Conservation (phyloP, 352 stramenopile species). For the Globisporangium lucens region DNA sequence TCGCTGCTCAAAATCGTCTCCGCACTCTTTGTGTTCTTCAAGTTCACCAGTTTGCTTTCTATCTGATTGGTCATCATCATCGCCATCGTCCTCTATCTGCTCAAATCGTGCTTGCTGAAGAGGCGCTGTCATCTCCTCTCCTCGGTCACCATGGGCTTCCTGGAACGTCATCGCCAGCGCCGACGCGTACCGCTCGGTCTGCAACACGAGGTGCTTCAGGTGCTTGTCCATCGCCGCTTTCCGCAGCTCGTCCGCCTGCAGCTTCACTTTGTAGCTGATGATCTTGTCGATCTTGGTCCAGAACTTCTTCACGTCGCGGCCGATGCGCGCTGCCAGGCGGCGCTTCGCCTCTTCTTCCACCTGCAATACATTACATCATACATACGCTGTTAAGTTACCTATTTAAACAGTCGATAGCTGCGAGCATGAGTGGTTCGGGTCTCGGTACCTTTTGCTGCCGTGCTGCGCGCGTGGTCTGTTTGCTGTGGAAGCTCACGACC, state of each 20-base stretch:
- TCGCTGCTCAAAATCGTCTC: not conserved
- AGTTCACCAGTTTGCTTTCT: not conserved
- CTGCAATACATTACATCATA: constrained; percentile 11
- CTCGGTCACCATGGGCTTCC: constrained; percentile 12
- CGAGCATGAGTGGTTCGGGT: too few species aligned
- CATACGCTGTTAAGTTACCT: constrained; percentile 18
- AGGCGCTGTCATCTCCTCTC: not conserved
- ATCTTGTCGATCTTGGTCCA: constrained; percentile 99
- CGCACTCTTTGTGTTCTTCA: not conserved
- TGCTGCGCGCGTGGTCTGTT: constrained; percentile 28
- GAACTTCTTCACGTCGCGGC: constrained; percentile 89
- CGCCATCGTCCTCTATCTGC: not conserved
- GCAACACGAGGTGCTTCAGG: constrained; percentile 92
- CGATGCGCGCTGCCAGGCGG: constrained; percentile 74
- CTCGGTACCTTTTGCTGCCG: constrained; percentile 36
- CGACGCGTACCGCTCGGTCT: constrained; percentile 96
- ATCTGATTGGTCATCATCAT: not conserved
- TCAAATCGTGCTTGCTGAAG: not conserved
- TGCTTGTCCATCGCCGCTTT: constrained; percentile 96
- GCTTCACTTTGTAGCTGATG: constrained; percentile 96
- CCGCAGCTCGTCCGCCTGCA: constrained; percentile 82
- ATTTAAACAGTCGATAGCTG: not conserved
- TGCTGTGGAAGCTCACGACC: constrained; percentile 54
- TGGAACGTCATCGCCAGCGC: constrained; percentile 70
- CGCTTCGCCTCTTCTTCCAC: constrained; percentile 40